These are phyloP conservation scores for Salinomyces thailandicus DNA, from an alignment of 2,329 filamentous ascomycete genomes.

Conservation along the genomic window DNA sequence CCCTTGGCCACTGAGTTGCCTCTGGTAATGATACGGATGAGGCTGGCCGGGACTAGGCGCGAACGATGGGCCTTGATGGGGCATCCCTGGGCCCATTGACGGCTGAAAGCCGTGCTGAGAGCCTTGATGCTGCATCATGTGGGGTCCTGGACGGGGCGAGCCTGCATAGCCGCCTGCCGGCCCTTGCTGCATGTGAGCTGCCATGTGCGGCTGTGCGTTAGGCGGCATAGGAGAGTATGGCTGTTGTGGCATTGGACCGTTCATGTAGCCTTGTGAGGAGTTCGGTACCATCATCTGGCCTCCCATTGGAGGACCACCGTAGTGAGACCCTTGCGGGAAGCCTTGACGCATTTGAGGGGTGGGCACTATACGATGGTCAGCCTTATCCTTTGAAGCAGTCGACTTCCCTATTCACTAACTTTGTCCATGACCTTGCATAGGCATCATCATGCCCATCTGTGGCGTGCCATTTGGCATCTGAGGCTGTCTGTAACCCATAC, in stretches of 20 bases:
- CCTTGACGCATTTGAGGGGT: background rate
- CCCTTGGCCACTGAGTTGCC: conserved; percentile 20
- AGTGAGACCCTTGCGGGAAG: conserved; percentile 7
- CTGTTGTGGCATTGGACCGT: conserved; percentile 58
- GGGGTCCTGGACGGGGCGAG: conserved; percentile 79
- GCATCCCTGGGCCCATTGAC: conserved; percentile 3
- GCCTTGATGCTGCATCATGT: conserved; percentile 89
- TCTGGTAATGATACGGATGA: conserved; percentile 18
- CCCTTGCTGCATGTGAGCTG: conserved; percentile 18
- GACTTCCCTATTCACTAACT: too few relatives aligned
- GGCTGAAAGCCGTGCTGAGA: conserved; percentile 70
- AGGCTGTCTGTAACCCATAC: conserved; percentile 41
- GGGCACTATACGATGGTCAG: background rate
- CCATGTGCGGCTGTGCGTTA: conserved; percentile 55
- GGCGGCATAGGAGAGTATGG: conserved; percentile 52
- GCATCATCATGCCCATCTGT: conserved; percentile 15
- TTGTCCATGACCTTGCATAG: conserved; percentile 2
- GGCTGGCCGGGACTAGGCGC: conserved; percentile 6
- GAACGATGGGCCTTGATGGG: conserved; percentile 7
- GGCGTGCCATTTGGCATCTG: conserved; percentile 11
- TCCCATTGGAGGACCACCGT: conserved; percentile 6
- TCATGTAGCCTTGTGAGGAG: conserved; percentile 49
- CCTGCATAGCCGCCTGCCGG: conserved; percentile 56
- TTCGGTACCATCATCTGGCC: conserved; percentile 13
- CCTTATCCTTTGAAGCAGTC: too few relatives aligned